Evolutionary conservation across 2,329 filamentous ascomycete genomes (phyloP).

Genomic region (Zymoseptoria brevis): DNA sequence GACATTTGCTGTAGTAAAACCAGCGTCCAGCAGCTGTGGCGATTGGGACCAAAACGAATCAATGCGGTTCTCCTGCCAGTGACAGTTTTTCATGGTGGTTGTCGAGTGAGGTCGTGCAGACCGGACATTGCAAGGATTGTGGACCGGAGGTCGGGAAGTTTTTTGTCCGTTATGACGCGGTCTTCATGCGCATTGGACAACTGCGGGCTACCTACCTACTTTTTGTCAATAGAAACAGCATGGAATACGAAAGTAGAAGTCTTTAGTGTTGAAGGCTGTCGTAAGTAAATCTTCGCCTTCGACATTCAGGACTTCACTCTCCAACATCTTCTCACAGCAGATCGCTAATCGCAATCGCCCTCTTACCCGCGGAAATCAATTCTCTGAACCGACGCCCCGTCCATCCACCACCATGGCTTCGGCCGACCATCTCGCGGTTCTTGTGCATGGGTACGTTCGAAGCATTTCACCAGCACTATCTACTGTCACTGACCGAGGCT

Average conservation of each 20-base stretch:
- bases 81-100: no score
- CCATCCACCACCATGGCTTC: constrained; percentile 6
- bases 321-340: neutral
- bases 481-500: neutral
- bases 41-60: no score
- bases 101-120: no score
- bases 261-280: no score
- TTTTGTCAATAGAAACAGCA: neutral
- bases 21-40: no score
- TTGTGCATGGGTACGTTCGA: constrained; percentile 61
- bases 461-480: neutral
- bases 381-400: neutral
- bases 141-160: neutral
- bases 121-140: neutral
- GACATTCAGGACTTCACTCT: neutral
- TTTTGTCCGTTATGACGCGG: neutral
- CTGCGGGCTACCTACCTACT: neutral
- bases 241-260: no score
- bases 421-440: constrained; percentile 61
- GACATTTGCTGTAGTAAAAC: no score
- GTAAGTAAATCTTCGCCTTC: neutral
- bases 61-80: no score
- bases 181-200: neutral
- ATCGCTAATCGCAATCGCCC: neutral
- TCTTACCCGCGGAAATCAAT: neutral